These are phyloP conservation scores for Tolypocladium amazonense DNA, from an alignment of 2,329 filamentous ascomycete genomes.

Conservation along the genomic window DNA sequence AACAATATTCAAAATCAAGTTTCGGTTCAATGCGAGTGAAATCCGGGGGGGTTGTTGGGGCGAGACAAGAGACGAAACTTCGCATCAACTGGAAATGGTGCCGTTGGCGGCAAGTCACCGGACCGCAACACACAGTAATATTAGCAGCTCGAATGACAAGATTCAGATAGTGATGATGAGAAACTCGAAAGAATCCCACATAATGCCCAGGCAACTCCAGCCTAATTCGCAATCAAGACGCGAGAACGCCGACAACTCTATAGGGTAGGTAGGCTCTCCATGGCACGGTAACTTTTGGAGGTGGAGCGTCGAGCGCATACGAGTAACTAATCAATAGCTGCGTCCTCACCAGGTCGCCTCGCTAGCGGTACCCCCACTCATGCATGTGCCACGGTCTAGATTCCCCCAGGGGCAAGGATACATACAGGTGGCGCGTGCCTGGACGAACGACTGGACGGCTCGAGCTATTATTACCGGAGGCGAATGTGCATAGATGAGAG, in stretches of 20 bases:
- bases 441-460: neutral
- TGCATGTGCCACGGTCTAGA: constrained; percentile 1
- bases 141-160: too few species aligned
- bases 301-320: too few species aligned
- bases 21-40: too few species aligned
- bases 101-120: too few species aligned
- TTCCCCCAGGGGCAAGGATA: neutral
- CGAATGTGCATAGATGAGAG: neutral
- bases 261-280: neutral
- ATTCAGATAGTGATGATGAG: too few species aligned
- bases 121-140: too few species aligned
- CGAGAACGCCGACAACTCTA: neutral
- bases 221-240: neutral
- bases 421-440: neutral
- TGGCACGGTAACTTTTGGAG: too few species aligned
- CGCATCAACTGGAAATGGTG: too few species aligned
- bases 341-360: neutral
- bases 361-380: neutral
- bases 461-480: neutral
- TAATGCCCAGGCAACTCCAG: neutral
- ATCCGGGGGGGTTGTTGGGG: too few species aligned
- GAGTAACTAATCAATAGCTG: too few species aligned
- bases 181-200: neutral
- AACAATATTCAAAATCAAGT: too few species aligned
- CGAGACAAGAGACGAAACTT: too few species aligned